Conservation (phyloP, 306 rosid genomes). For the Aeschynomene evenia region DNA sequence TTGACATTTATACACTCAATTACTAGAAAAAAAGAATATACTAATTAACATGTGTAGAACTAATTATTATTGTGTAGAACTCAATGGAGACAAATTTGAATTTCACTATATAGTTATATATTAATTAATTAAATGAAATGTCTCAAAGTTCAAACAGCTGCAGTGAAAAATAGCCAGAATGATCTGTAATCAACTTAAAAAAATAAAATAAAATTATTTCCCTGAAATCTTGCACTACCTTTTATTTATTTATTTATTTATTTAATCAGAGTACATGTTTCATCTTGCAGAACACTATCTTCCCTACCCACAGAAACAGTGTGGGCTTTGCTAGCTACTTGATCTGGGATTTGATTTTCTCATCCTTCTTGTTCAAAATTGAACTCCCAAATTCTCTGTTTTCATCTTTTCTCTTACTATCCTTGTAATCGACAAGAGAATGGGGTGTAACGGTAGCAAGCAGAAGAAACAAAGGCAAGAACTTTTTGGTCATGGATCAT, state of each 20-base stretch:
- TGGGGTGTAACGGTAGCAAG: neutral
- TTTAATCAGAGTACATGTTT: no score
- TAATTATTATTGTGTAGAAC: neutral
- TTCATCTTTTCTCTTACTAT: no score
- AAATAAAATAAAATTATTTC: neutral
- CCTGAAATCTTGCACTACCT: neutral
- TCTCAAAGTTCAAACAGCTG: neutral
- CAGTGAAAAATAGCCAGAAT: neutral
- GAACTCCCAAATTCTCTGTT: neutral
- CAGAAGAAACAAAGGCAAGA: neutral
- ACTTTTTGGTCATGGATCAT: neutral
- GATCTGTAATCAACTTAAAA: slow-evolving; percentile 1
- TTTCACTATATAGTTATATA: no score
- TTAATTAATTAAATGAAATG: neutral
- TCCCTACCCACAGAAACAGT: no score
- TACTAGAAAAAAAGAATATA: no score
- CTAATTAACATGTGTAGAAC: no score
- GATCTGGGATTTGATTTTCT: no score
- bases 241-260: no score
- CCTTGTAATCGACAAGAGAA: no score
- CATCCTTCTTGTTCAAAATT: no score
- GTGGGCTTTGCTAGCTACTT: no score
- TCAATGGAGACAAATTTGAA: neutral
- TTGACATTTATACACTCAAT: neutral
- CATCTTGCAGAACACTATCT: no score